Conservation (phyloP, 305 asterid species). For the Fraxinus latifolia region DNA sequence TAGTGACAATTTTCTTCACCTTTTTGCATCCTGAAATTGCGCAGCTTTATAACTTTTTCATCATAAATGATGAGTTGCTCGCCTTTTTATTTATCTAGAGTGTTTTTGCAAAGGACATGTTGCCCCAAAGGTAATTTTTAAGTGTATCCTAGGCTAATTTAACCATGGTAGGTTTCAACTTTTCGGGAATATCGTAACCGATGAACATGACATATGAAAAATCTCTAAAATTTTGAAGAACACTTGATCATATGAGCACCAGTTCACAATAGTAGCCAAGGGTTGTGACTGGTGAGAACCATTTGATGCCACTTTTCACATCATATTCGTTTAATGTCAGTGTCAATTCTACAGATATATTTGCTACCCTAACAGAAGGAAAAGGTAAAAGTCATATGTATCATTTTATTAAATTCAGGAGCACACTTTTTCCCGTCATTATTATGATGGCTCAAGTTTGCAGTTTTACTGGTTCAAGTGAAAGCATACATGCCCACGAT, state of each 20-base stretch:
- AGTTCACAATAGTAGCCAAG: neutral
- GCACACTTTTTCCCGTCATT: neutral
- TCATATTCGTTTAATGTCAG: neutral
- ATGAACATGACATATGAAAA: neutral
- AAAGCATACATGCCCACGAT: neutral
- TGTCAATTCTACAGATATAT: neutral
- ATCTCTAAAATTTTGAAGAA: neutral
- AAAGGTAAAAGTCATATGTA: neutral
- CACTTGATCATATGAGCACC: neutral
- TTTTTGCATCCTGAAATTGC: slow-evolving; percentile 48
- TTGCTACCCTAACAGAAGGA: neutral
- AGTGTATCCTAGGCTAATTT: neutral
- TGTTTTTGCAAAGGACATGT: neutral
- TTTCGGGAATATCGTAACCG: neutral
- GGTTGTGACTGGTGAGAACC: neutral
- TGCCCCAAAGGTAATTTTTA: neutral
- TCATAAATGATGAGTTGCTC: slow-evolving; percentile 19
- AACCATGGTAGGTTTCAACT: neutral
- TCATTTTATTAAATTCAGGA: neutral
- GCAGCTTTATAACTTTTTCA: slow-evolving; percentile 38
- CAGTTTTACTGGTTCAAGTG: neutral
- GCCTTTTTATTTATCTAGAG: neutral
- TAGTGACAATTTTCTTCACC: neutral
- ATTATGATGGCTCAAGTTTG: neutral
- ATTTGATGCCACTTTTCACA: neutral